These are phyloP conservation scores for Coniferiporia sulphurascens DNA, from an alignment of 1,284 basidiomycete genomes.

Conservation along the genomic window DNA sequence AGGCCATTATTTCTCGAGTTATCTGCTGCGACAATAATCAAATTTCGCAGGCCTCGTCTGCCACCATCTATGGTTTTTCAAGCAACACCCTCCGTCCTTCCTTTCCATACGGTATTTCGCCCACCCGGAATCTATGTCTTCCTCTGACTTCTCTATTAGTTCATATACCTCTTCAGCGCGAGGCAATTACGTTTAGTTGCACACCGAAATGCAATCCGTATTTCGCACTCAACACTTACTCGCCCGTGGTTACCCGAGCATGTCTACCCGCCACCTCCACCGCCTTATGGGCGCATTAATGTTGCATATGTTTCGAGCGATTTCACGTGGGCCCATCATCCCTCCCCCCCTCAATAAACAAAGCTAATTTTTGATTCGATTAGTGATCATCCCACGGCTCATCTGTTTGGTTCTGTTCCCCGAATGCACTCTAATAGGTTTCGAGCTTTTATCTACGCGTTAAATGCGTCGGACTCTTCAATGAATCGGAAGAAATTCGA, in stretches of 20 bases:
- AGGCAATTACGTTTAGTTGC: slow-evolving; percentile 51
- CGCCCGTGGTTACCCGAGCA: slow-evolving; percentile 45
- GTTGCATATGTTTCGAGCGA: slow-evolving; percentile 59
- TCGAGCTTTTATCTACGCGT: slow-evolving; percentile 51
- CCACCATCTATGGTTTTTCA: slow-evolving; percentile 38
- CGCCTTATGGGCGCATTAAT: slow-evolving; percentile 42
- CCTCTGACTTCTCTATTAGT: slow-evolving; percentile 29
- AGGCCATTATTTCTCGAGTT: slow-evolving; percentile 7
- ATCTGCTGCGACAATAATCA: slow-evolving; percentile 8
- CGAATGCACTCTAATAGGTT: slow-evolving; percentile 47
- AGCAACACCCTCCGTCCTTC: slow-evolving; percentile 48
- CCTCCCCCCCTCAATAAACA: slow-evolving; percentile 1
- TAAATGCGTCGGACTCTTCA: slow-evolving; percentile 48
- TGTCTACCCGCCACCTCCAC: slow-evolving; percentile 49
- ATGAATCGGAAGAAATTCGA: slow-evolving; percentile 50
- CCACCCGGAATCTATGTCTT: background rate
- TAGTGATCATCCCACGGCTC: slow-evolving; percentile 57
- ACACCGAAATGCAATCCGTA: slow-evolving; percentile 52
- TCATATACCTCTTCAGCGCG: slow-evolving; percentile 49
- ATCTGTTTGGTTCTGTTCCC: slow-evolving; percentile 61
- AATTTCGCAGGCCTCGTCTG: slow-evolving; percentile 24
- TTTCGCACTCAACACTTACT: slow-evolving; percentile 44
- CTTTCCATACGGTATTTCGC: slow-evolving; percentile 48
- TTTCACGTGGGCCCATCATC: slow-evolving; percentile 41
- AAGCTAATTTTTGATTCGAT: background rate